Percentiles rank a stretch among this genome's conserved stretches.
Evolutionary conservation across 176 grass and related monocot species (phyloP).

Genomic region (Oryza australiensis): DNA sequence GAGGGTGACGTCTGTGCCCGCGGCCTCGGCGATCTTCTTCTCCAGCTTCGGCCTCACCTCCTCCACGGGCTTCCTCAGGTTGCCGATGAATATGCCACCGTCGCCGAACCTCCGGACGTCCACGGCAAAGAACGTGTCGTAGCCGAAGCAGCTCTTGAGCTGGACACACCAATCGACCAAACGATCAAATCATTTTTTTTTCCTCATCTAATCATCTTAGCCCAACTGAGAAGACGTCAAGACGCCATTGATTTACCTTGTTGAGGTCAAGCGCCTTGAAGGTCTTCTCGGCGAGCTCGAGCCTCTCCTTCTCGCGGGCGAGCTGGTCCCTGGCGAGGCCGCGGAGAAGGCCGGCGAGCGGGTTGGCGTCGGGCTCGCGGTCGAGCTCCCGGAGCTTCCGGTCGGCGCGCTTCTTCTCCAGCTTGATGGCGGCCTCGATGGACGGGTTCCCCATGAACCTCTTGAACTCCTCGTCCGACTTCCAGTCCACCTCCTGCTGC

Average conservation of each 20-base stretch:
- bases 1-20: constrained; percentile 81
- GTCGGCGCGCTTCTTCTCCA: constrained; percentile 94
- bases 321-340: constrained; percentile 61
- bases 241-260: constrained; percentile 39
- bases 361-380: constrained; percentile 77
- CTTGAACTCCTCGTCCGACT: constrained; percentile 96
- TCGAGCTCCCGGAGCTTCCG: constrained; percentile 81
- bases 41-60: constrained; percentile 80
- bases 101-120: constrained; percentile 90
- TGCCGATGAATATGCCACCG: constrained; percentile 92
- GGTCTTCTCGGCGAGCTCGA: constrained; percentile 77
- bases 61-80: constrained; percentile 77
- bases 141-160: constrained; percentile 94
- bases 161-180: constrained; percentile 24
- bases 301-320: constrained; percentile 69
- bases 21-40: constrained; percentile 89
- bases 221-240: not conserved
- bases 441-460: constrained; percentile 98
- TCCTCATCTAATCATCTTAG: not conserved
- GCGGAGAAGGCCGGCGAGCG: constrained; percentile 53
- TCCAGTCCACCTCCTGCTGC: constrained; percentile 98
- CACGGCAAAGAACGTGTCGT: constrained; percentile 87
- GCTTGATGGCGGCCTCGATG: constrained; percentile 88
- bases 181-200: not conserved
- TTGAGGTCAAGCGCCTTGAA: constrained; percentile 94